These are phyloP conservation scores for Aspergillus candidus DNA, from an alignment of 2,329 filamentous ascomycete genomes.

Conservation along the genomic window DNA sequence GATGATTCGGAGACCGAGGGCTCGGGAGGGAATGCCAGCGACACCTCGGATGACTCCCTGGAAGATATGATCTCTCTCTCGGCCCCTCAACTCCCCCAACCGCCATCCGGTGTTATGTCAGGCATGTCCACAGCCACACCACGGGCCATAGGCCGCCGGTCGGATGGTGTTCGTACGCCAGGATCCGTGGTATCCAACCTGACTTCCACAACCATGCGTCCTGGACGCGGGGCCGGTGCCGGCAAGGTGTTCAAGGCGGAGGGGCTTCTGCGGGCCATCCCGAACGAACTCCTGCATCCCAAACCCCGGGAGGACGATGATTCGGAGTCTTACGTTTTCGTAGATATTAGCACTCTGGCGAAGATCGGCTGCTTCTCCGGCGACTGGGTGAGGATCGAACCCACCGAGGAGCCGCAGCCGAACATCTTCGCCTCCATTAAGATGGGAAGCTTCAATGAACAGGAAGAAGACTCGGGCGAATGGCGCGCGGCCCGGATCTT, in stretches of 20 bases:
- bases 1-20: constrained; percentile 57
- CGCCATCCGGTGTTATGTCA: constrained; percentile 71
- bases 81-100: constrained; percentile 70
- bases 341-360: constrained; percentile 77
- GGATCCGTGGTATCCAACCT: constrained; percentile 86
- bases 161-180: constrained; percentile 72
- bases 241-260: constrained; percentile 81
- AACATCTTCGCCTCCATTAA: constrained; percentile 57
- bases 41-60: constrained; percentile 82
- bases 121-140: constrained; percentile 77
- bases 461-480: constrained; percentile 55
- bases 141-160: constrained; percentile 62
- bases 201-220: constrained; percentile 74
- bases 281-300: constrained; percentile 75
- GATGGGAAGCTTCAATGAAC: constrained; percentile 45
- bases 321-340: constrained; percentile 77
- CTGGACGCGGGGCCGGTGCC: constrained; percentile 53
- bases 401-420: constrained; percentile 61
- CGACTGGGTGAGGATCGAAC: constrained; percentile 87
- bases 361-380: constrained; percentile 95
- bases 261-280: constrained; percentile 65
- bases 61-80: constrained; percentile 91
- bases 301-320: constrained; percentile 80
- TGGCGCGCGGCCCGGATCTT: constrained; percentile 88
- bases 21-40: constrained; percentile 52